phyloP scores from a whole-genome alignment of 2,329 filamentous ascomycete species.

The Botrytis tulipae region DNA sequence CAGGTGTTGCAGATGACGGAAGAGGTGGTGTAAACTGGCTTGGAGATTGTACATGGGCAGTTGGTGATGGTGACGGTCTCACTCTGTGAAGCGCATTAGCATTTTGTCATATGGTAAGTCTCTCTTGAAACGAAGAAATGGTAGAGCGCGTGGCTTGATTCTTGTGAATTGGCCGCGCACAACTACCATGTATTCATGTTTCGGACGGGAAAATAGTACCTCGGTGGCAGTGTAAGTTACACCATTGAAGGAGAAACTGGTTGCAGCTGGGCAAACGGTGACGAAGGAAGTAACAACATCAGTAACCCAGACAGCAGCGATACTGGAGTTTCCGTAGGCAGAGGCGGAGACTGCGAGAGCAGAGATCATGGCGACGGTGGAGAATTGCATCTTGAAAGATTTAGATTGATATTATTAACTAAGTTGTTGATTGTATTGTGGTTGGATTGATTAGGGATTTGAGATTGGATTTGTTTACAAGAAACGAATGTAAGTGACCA shows the following conservation, averaged over 20 bases:
- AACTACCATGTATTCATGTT: background rate
- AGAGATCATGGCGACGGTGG: constrained; percentile 36
- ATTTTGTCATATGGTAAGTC: background rate
- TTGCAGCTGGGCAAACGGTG: constrained; percentile 52
- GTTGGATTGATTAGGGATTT: constrained; percentile 17
- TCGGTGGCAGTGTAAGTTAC: constrained; percentile 51
- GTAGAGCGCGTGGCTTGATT: background rate
- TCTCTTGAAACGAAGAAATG: background rate
- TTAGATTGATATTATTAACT: constrained; percentile 32
- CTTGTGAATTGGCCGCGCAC: background rate
- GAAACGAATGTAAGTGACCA: constrained; percentile 19
- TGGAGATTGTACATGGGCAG: constrained; percentile 36
- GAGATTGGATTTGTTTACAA: constrained; percentile 12
- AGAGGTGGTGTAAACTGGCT: constrained; percentile 34
- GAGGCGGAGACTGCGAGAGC: constrained; percentile 38
- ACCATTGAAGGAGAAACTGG: constrained; percentile 46
- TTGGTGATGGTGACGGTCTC: constrained; percentile 37
- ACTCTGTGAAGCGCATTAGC: constrained; percentile 24
- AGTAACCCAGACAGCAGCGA: constrained; percentile 43
- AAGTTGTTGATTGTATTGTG: constrained; percentile 19
- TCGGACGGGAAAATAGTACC: constrained; percentile 38
- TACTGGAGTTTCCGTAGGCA: constrained; percentile 39
- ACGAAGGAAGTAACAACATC: constrained; percentile 50
- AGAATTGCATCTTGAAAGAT: constrained; percentile 43
- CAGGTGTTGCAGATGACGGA: constrained; percentile 50